Conservation (phyloP, 495 filamentous ascomycete genomes). For the Penicillium subrubescens region DNA sequence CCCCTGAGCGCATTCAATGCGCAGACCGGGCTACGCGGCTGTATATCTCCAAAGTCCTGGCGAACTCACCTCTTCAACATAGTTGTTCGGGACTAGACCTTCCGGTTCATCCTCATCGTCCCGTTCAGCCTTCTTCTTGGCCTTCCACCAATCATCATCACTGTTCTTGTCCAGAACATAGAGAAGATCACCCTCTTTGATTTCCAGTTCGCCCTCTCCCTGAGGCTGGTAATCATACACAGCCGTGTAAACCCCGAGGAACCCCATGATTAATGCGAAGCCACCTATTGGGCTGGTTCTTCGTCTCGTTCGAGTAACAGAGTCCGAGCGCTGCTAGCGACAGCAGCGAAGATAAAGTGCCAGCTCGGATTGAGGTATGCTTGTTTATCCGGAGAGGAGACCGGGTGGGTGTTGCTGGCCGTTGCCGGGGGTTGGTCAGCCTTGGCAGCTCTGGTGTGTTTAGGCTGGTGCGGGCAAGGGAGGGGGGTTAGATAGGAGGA, state of each 20-base stretch:
- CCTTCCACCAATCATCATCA: slow-evolving; percentile 98
- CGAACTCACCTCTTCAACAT: slow-evolving; percentile 82
- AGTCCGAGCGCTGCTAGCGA: slow-evolving; percentile 22
- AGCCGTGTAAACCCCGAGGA: slow-evolving; percentile 89
- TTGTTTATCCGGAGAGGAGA: slow-evolving; percentile 15
- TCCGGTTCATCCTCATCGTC: slow-evolving; percentile 95
- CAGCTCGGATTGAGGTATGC: slow-evolving; percentile 13
- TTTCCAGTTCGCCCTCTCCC: slow-evolving; percentile 81
- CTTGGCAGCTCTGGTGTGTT: slow-evolving; percentile 26
- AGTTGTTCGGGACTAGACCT: slow-evolving; percentile 93
- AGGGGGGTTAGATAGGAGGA: slow-evolving; percentile 1
- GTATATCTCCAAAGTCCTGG: not conserved
- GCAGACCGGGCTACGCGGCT: not conserved
- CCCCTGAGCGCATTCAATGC: not conserved
- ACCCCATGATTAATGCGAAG: slow-evolving; percentile 57
- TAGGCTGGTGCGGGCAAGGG: slow-evolving; percentile 12
- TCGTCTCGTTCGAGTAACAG: not conserved
- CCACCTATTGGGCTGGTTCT: not conserved
- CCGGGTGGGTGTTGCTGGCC: slow-evolving; percentile 25
- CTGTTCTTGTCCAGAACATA: slow-evolving; percentile 88
- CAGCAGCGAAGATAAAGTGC: slow-evolving; percentile 22
- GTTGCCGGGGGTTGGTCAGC: slow-evolving; percentile 23
- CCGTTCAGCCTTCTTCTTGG: slow-evolving; percentile 89
- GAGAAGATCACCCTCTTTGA: slow-evolving; percentile 86
- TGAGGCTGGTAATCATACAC: slow-evolving; percentile 94